A percentile compares a stretch with the other conserved stretches of the same genome.
Conservation (phyloP, 2,329 filamentous ascomycete genomes). For the Microdochium paspali region DNA sequence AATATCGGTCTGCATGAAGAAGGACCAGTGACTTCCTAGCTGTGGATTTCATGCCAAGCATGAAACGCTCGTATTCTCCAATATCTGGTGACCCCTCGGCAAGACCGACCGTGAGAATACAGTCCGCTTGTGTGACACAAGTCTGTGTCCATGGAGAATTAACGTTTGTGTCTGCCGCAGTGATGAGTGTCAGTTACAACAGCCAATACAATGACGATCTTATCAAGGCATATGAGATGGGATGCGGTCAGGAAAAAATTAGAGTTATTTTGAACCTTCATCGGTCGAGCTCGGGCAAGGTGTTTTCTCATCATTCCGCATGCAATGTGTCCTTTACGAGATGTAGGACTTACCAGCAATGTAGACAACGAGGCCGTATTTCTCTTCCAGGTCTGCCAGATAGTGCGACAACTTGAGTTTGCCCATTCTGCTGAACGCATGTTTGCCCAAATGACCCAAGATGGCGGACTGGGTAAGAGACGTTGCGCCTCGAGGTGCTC, state of each 20-base stretch:
- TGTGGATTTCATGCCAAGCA: conserved; percentile 95
- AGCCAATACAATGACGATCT: conserved; percentile 2
- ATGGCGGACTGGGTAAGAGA: conserved; percentile 91
- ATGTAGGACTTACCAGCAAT: conserved; percentile 56
- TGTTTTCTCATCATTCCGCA: conserved; percentile 41
- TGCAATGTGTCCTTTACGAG: conserved; percentile 1
- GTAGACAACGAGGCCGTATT: conserved; percentile 91
- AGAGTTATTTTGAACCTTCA: conserved; percentile 52
- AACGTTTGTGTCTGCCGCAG: conserved; percentile 90
- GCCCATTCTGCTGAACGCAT: conserved; percentile 96
- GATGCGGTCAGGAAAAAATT: conserved; percentile 55
- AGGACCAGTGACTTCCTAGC: conserved; percentile 88
- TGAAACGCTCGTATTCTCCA: conserved; percentile 92
- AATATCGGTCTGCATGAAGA: conserved; percentile 82
- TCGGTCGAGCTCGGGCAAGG: conserved; percentile 37
- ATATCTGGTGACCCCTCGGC: conserved; percentile 85
- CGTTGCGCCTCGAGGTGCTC: conserved; percentile 80
- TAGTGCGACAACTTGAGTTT: conserved; percentile 95
- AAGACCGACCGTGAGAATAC: conserved; percentile 83
- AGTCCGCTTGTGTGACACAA: conserved; percentile 93
- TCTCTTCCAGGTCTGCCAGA: conserved; percentile 91
- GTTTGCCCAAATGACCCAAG: conserved; percentile 85
- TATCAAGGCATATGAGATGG: conserved; percentile 4
- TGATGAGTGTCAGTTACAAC: conserved; percentile 16
- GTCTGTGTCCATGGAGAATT: conserved; percentile 98